Conservation (phyloP, 169 alveolate genomes). For the Eimeria praecox region DNA sequence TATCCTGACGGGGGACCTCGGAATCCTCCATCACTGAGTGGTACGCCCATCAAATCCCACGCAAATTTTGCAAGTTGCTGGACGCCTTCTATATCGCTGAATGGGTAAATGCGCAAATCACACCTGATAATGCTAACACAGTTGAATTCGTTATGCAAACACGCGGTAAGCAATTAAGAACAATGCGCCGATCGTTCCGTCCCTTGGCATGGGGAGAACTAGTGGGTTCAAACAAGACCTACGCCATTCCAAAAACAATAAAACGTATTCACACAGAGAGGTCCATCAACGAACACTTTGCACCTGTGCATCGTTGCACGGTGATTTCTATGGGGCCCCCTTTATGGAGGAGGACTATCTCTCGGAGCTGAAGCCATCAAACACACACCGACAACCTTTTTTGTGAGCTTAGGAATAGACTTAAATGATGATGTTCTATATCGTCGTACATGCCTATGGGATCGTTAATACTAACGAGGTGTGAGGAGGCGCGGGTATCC, state of each 20-base stretch:
- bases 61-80: neutral
- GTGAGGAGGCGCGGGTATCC: neutral
- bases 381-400: neutral
- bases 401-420: neutral
- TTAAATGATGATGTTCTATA: neutral
- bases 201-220: neutral
- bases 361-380: slow-evolving; percentile 22
- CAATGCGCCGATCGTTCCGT: neutral
- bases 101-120: neutral
- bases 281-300: neutral
- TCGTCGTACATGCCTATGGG: neutral
- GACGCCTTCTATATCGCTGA: neutral
- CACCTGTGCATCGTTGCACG: slow-evolving; percentile 4
- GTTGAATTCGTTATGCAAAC: neutral
- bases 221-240: neutral
- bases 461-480: neutral
- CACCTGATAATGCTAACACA: neutral
- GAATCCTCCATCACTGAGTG: neutral
- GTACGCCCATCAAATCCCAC: neutral
- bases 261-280: neutral
- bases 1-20: neutral
- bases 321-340: slow-evolving; percentile 59
- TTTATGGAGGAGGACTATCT: slow-evolving; percentile 35
- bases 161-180: neutral
- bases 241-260: neutral